Conservation (phyloP, 208 protist genomes). For the Acanthamoeba healyi region DNA sequence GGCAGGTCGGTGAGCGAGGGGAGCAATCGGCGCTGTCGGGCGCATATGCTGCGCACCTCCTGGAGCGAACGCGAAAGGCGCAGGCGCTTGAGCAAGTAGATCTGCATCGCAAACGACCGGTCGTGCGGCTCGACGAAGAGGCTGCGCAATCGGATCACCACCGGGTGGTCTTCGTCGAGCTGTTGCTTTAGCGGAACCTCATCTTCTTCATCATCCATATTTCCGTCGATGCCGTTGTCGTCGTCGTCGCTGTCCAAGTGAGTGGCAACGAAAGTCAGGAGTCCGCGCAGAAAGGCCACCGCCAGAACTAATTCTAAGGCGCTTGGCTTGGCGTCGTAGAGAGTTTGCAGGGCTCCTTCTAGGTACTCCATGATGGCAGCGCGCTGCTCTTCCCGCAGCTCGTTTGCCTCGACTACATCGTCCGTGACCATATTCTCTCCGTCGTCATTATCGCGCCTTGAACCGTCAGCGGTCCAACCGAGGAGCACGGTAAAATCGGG, state of each 20-base stretch:
- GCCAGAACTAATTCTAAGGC: not conserved
- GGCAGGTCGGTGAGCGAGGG: not conserved
- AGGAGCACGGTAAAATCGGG: not conserved
- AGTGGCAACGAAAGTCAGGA: not conserved
- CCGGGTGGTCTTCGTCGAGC: not conserved
- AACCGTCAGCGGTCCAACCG: not conserved
- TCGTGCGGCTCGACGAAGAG: constrained; percentile 31
- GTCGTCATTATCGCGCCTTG: too few relatives aligned
- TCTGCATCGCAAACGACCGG: not conserved
- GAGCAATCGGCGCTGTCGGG: not conserved
- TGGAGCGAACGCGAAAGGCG: constrained; percentile 3
- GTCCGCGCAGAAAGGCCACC: not conserved
- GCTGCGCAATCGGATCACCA: not conserved
- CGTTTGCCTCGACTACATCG: not conserved
- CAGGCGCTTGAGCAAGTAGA: not conserved
- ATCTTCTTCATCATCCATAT: too few relatives aligned
- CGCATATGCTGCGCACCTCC: not conserved
- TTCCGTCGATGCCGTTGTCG: too few relatives aligned
- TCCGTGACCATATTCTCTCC: not conserved
- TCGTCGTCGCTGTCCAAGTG: not conserved
- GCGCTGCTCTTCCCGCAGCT: not conserved
- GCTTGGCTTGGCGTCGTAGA: not conserved
- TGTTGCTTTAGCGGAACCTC: too few relatives aligned
- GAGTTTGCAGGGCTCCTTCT: not conserved
- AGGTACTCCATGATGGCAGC: not conserved